phyloP scores from a whole-genome alignment of 73 alveolate genomes.

The Effrenium voratum region DNA sequence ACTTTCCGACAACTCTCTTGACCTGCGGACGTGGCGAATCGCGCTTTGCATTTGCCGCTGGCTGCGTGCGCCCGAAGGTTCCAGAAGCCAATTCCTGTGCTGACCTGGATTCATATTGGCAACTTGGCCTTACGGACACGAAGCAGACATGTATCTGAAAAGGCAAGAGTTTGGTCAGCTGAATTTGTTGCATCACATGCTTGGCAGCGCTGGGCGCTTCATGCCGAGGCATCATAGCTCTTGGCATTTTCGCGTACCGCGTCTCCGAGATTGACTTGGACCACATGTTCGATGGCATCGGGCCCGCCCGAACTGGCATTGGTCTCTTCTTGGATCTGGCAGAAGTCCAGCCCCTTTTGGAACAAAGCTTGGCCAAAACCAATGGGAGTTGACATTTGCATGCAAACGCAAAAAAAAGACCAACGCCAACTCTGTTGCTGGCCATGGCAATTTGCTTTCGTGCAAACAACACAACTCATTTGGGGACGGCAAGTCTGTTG shows the following conservation, averaged over 20 bases:
- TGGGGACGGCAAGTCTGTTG: not conserved
- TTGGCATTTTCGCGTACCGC: constrained; percentile 76
- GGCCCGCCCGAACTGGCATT: not conserved
- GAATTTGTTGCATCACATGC: not conserved
- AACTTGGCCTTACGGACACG: no score
- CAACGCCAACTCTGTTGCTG: no score
- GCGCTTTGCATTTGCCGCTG: not conserved
- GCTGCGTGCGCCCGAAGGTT: not conserved
- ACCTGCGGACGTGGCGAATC: no score
- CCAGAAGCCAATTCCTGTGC: constrained; percentile 28
- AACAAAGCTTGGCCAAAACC: no score
- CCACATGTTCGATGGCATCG: constrained; percentile 88
- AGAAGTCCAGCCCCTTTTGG: no score
- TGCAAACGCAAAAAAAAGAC: no score
- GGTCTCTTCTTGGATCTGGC: no score
- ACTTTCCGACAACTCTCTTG: no score
- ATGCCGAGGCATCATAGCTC: constrained; percentile 18
- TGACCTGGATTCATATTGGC: constrained; percentile 81
- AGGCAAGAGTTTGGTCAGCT: not conserved
- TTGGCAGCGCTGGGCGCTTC: not conserved
- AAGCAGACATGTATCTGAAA: constrained; percentile 56
- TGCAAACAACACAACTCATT: not conserved
- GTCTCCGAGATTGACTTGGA: constrained; percentile 77
- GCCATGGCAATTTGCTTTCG: no score
- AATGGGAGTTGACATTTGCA: no score